phyloP scores from a whole-genome alignment of 2,329 filamentous ascomycete species.

The Cladosporium sp. region DNA sequence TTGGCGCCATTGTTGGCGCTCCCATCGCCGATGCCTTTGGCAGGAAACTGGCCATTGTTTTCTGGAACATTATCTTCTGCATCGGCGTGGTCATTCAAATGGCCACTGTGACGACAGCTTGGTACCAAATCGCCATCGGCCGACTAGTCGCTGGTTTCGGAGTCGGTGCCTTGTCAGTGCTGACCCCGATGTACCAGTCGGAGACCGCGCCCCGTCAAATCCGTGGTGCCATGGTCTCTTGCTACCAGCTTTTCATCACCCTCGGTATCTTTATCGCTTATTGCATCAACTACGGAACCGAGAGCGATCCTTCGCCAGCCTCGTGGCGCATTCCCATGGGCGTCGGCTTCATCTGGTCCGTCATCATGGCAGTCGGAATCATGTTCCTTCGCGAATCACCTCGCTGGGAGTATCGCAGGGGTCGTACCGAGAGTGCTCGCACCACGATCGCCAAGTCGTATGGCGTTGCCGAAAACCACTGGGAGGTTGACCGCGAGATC shows the following conservation, averaged over 20 bases:
- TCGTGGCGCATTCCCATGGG: conserved; percentile 64
- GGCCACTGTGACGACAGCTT: conserved; percentile 51
- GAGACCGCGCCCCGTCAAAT: conserved; percentile 63
- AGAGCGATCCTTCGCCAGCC: conserved; percentile 37
- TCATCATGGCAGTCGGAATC: conserved; percentile 52
- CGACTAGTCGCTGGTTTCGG: conserved; percentile 63
- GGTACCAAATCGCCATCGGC: conserved; percentile 63
- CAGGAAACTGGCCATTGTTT: conserved; percentile 59
- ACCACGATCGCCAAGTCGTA: conserved; percentile 52
- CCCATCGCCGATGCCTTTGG: conserved; percentile 60
- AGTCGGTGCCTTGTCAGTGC: conserved; percentile 60
- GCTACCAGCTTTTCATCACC: conserved; percentile 67
- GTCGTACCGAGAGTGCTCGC: conserved; percentile 48
- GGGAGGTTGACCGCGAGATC: conserved; percentile 49
- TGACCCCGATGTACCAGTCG: conserved; percentile 65
- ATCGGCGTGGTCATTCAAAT: conserved; percentile 64
- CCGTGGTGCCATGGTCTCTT: conserved; percentile 59
- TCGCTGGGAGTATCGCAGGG: conserved; percentile 55
- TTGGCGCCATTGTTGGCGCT: conserved; percentile 56
- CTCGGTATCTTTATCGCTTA: conserved; percentile 57
- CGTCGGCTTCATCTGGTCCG: conserved; percentile 53
- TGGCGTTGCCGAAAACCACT: conserved; percentile 53
- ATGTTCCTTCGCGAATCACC: conserved; percentile 54
- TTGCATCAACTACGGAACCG: conserved; percentile 58
- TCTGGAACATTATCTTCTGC: conserved; percentile 59